Base-by-base conservation (phyloP, 2,329 filamentous ascomycete species). In the Pseudogymnoascus sp. region DNA sequence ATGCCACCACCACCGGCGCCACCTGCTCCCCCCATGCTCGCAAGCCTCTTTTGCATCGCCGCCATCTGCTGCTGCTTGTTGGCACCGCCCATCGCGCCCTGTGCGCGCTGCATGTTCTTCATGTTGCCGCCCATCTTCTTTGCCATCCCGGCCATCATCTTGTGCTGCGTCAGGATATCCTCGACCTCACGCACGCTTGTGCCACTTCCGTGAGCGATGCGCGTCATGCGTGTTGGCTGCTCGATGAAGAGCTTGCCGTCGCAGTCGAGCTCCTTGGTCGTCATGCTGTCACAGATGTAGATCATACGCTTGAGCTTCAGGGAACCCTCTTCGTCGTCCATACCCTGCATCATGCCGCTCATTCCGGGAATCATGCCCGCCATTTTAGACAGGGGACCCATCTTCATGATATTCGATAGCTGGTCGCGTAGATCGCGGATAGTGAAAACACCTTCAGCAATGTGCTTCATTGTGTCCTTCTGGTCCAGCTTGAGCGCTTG, bases 381-480 rank as follows among this genome's bases (percentile, higher is more conserved):
- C 85, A 99, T 96, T 75, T 99, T 97, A 16, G 90, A 96, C 1
- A 99, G 79, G 0, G 95, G 95, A 0, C 95, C 95, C 95, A 99
- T 97, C 79, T 99, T 99, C 92, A 97, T 97, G 72, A 99, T 97
- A 72, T 97, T 97, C 64, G 89, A 89, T 11, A 99, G 86, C 74
- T 99, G 96, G 74, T 99, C 95, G 19, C 95, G 86, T 68, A 99
- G 82, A 74, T 99, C 95, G 63, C 95, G 89, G 35, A 99, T 84
- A 0, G 95, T 96, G 76, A 97, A 99, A 67, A 97, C 93, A 63
- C 95, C 95, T 72, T 97, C 93, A 6, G 91, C 89, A 68, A 99
- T 96, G 78, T 99, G 93, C 80, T 99, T 99, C 82, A 99, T 97
- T 3, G 95, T 97, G 71, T 97, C 93, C 77, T 99, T 97, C 69